Evolutionary conservation across 257 asterid genomes (phyloP), one percentile per base, ranked within the genome.

Genomic region (Solanum gracilifrons): DNA sequence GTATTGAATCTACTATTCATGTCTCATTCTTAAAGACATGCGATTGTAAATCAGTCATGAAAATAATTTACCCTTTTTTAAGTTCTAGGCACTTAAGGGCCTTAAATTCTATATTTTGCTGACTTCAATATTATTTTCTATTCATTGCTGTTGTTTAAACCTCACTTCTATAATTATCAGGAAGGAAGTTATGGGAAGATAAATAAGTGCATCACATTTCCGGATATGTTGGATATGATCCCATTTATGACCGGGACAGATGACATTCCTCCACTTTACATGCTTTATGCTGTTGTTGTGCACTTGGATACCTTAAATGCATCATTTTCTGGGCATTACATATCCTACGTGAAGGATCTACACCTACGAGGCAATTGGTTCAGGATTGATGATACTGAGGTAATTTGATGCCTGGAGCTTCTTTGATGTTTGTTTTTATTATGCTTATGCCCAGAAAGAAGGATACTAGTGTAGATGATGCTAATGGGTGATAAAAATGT

Each of bases 171-270:
- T 75, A 80, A 69, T 89, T 87, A 33, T 86, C 94, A 96, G 99
- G 96, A 93, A 89, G 98, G 99, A 86, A 93, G 91, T 83, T 95
- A 95, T 86, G 98, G 98, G 84, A 96, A 96, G 93, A 94, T 96
- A 33, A 95, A 93, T 85, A 96, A 96, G 92, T 91, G 95, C 92
- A 93, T 96, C 88, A 87, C 93, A 43, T 96, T 96, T 85, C 98
- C 99, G 13, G 99, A 95, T 71, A 90, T 92, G 93, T 92, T 95
- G 91, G 97, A 96, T 89, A 92, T 95, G 97, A 85, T 90, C 87
- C 98, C 98, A 13, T 96, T 88, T 88, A 94, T 95, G 98, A 94
- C 94, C 10, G 98, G 98, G 75, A 88, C 95, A 13, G 96, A 95
- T 43, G 98, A 96, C 86, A 85, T 91, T 43, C 98, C 97, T 88